Percentiles rank a stretch among this genome's conserved stretches.
These are phyloP conservation scores for Botrytis cinerea DNA, from an alignment of 2,329 filamentous ascomycete genomes.

Conservation along the genomic window DNA sequence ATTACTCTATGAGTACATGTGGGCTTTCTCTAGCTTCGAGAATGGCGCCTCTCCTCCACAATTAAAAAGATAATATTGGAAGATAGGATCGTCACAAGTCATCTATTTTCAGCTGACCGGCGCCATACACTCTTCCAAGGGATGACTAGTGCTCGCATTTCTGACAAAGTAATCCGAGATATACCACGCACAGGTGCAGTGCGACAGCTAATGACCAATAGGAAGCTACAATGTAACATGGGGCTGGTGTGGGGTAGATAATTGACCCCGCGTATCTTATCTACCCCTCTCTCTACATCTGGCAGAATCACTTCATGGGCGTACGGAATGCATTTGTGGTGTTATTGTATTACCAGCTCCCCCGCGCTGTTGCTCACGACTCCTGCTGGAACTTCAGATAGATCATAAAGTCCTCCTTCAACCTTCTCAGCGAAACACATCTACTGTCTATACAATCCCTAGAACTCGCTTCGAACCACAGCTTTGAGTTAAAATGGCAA, in stretches of 20 bases:
- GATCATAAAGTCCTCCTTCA: conserved; percentile 3
- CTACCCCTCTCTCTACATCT: conserved; percentile 1
- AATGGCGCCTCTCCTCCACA: neutral
- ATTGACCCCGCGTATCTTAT: neutral
- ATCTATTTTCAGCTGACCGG: neutral
- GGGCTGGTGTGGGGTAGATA: conserved; percentile 4
- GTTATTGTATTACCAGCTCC: neutral
- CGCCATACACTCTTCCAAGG: neutral
- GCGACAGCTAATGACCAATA: neutral
- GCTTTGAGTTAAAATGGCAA: conserved; percentile 12
- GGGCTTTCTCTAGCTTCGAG: too few relatives aligned
- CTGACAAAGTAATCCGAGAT: neutral
- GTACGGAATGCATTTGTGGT: neutral
- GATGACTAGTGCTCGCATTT: neutral
- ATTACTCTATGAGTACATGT: too few relatives aligned
- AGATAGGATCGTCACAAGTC: neutral
- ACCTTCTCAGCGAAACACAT: neutral
- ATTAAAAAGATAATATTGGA: too few relatives aligned
- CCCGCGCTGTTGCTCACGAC: neutral
- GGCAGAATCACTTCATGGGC: neutral
- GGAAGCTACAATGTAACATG: neutral
- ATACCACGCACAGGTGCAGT: neutral
- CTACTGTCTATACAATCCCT: neutral
- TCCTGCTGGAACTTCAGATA: neutral
- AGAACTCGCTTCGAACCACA: neutral